Evolutionary conservation across 1,284 basidiomycete genomes (phyloP).

Genomic region (Sanghuangporus baumii): DNA sequence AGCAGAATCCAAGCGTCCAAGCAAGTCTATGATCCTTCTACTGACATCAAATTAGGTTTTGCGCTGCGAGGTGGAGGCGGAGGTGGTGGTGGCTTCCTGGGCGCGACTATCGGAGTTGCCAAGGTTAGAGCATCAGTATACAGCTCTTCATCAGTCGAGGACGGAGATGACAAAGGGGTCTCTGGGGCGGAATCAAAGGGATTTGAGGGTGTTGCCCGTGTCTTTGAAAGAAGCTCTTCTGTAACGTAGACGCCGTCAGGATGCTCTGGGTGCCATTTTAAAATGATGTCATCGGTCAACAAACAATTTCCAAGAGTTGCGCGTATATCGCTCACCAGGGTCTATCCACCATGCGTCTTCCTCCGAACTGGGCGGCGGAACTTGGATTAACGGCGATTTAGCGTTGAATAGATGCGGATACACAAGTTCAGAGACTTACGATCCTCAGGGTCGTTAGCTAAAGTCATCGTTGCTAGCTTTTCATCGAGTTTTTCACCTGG

Average conservation of each 20-base stretch:
- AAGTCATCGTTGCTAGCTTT: slow-evolving; percentile 49
- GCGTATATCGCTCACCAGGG: slow-evolving; percentile 41
- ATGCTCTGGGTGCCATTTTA: slow-evolving; percentile 37
- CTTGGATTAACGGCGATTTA: slow-evolving; percentile 29
- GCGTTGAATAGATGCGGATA: neutral
- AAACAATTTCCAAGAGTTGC: neutral
- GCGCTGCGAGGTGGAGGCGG: slow-evolving; percentile 31
- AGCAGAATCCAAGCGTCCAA: neutral
- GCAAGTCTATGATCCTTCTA: neutral
- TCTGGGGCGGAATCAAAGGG: slow-evolving; percentile 65
- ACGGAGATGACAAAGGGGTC: slow-evolving; percentile 64
- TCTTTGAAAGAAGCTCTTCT: slow-evolving; percentile 32
- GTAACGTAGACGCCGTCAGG: slow-evolving; percentile 60
- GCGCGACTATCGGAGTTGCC: slow-evolving; percentile 47
- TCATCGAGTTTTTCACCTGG: slow-evolving; percentile 67
- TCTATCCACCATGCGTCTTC: slow-evolving; percentile 72
- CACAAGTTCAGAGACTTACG: slow-evolving; percentile 29
- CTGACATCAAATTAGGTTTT: slow-evolving; percentile 21
- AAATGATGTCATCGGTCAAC: slow-evolving; percentile 7
- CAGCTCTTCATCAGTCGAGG: slow-evolving; percentile 77
- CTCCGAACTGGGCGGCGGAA: slow-evolving; percentile 76
- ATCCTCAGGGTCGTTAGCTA: slow-evolving; percentile 34
- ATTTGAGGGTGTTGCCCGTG: slow-evolving; percentile 39
- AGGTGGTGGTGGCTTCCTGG: slow-evolving; percentile 33
- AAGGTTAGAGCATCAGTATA: slow-evolving; percentile 63